Conservation (phyloP, 805 yeast genomes). For the Limtongia smithiae region DNA sequence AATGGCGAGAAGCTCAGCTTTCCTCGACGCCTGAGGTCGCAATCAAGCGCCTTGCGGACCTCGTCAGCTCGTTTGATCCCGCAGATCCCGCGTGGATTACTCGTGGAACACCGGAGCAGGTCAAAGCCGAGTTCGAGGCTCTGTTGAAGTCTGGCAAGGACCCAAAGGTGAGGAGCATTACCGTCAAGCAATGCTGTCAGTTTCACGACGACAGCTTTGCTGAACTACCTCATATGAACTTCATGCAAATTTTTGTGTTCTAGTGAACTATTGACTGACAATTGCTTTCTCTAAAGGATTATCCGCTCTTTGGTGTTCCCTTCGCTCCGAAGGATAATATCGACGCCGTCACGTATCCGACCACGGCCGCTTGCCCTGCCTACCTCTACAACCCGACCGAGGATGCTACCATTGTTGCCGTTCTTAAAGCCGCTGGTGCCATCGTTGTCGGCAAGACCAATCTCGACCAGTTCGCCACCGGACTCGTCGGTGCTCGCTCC, state of each 20-base stretch:
- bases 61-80: constrained; percentile 35
- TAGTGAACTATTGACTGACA: not conserved
- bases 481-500: constrained; percentile 89
- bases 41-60: constrained; percentile 45
- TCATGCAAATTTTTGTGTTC: too few species aligned
- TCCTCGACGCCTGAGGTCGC: constrained; percentile 61
- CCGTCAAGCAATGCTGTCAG: too few species aligned
- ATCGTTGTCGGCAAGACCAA: constrained; percentile 91
- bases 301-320: constrained; percentile 88
- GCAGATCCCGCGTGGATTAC: constrained; percentile 92
- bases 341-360: constrained; percentile 73
- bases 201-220: too few species aligned
- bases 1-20: constrained; percentile 72
- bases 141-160: constrained; percentile 51
- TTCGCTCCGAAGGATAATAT: constrained; percentile 93
- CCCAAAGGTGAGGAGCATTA: constrained; percentile 44
- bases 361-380: constrained; percentile 96
- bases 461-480: constrained; percentile 96
- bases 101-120: constrained; percentile 56
- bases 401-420: constrained; percentile 72
- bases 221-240: not conserved
- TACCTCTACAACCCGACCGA: constrained; percentile 62
- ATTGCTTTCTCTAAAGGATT: constrained; percentile 19
- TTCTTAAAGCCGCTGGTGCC: constrained; percentile 87
- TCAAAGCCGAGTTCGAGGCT: constrained; percentile 73